phyloP scores from a whole-genome alignment of 2,329 filamentous ascomycete species.

The Rhinocladiella mackenziei region DNA sequence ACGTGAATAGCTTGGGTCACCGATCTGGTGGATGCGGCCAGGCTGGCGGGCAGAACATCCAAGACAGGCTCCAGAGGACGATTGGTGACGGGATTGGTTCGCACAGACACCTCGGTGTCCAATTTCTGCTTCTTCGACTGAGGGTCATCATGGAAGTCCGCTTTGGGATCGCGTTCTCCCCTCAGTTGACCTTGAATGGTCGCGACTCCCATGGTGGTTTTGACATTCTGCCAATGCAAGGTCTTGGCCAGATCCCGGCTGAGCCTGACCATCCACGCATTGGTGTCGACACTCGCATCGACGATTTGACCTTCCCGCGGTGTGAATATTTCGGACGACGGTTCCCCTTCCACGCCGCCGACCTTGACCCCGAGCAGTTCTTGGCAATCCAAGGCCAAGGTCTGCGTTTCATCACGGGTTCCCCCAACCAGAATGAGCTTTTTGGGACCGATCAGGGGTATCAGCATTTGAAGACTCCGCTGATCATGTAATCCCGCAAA shows the following conservation, averaged over 20 bases:
- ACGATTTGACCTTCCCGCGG: slow-evolving; percentile 69
- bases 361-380: slow-evolving; percentile 54
- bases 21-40: slow-evolving; percentile 69
- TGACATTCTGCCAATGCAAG: slow-evolving; percentile 91
- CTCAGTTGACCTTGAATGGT: slow-evolving; percentile 77
- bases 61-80: slow-evolving; percentile 46
- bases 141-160: slow-evolving; percentile 44
- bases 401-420: slow-evolving; percentile 69
- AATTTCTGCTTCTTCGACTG: slow-evolving; percentile 50
- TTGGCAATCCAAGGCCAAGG: slow-evolving; percentile 75
- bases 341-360: slow-evolving; percentile 42
- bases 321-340: slow-evolving; percentile 68
- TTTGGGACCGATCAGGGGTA: slow-evolving; percentile 86
- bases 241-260: slow-evolving; percentile 79
- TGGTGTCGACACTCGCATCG: slow-evolving; percentile 93
- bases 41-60: slow-evolving; percentile 55
- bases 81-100: slow-evolving; percentile 6
- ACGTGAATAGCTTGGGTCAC: slow-evolving; percentile 88
- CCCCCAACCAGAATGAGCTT: slow-evolving; percentile 93
- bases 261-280: slow-evolving; percentile 92
- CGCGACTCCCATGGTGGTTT: slow-evolving; percentile 82
- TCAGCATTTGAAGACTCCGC: slow-evolving; percentile 87
- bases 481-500: slow-evolving; percentile 91
- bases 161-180: slow-evolving; percentile 40
- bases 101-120: slow-evolving; percentile 42